These are phyloP conservation scores for Ogataea trehaloabstinens DNA, from an alignment of 805 yeast species.

Conservation along the genomic window DNA sequence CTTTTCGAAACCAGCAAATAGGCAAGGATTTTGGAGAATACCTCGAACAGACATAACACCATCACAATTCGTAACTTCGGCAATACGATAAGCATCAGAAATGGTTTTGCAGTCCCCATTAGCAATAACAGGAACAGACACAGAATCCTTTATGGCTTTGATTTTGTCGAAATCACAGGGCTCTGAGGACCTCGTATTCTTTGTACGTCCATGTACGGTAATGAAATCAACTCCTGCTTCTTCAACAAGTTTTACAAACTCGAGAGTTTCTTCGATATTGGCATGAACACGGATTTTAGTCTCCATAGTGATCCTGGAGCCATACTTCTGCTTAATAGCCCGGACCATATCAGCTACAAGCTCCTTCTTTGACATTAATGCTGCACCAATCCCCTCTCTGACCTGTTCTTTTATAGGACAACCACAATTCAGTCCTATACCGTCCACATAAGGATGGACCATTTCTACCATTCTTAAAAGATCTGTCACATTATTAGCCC, in stretches of 20 bases:
- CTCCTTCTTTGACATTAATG: slow-evolving; percentile 81
- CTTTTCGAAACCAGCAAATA: slow-evolving; percentile 68
- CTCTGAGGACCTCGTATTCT: slow-evolving; percentile 76
- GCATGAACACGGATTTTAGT: slow-evolving; percentile 88
- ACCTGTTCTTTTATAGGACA: slow-evolving; percentile 96
- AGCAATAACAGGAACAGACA: slow-evolving; percentile 81
- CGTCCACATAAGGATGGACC: slow-evolving; percentile 90
- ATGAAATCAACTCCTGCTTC: slow-evolving; percentile 89
- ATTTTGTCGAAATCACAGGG: slow-evolving; percentile 88
- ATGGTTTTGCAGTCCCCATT: slow-evolving; percentile 89
- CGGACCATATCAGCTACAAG: slow-evolving; percentile 79
- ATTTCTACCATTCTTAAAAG: slow-evolving; percentile 78
- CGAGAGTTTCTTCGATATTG: slow-evolving; percentile 68
- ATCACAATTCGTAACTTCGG: slow-evolving; percentile 68
- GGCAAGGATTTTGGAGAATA: slow-evolving; percentile 76
- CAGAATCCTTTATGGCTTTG: slow-evolving; percentile 54
- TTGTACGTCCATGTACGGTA: slow-evolving; percentile 91
- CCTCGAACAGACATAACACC: slow-evolving; percentile 98
- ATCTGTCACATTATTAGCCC: slow-evolving; percentile 82
- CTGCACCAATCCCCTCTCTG: slow-evolving; percentile 96
- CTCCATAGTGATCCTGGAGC: slow-evolving; percentile 72
- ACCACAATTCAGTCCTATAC: slow-evolving; percentile 93
- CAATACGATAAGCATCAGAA: slow-evolving; percentile 63
- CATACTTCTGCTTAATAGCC: slow-evolving; percentile 75
- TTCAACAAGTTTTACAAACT: slow-evolving; percentile 71